These are phyloP conservation scores for Beauveria medogensis DNA, from an alignment of 2,329 filamentous ascomycete genomes.

Conservation along the genomic window DNA sequence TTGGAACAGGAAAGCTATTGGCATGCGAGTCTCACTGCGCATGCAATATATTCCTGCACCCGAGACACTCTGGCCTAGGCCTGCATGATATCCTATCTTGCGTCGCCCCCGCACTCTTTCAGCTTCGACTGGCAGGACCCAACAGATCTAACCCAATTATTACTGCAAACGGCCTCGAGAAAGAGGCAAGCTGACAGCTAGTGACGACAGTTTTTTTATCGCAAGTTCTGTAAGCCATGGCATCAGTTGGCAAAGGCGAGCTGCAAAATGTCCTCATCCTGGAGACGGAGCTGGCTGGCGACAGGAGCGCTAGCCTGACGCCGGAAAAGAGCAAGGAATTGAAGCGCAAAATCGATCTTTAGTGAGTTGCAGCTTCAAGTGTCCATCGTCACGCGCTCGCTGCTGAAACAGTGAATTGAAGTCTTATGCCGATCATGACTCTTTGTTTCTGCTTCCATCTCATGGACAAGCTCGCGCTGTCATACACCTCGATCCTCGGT, in stretches of 20 bases:
- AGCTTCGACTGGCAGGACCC: too few species aligned
- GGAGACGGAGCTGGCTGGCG: neutral
- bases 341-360: neutral
- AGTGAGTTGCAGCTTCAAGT: neutral
- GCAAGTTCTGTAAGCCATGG: neutral
- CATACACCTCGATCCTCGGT: neutral
- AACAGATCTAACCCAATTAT: too few species aligned
- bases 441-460: neutral
- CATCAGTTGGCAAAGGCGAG: neutral
- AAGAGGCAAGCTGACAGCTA: too few species aligned
- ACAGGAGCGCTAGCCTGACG: neutral
- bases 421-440: neutral
- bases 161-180: too few species aligned
- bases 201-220: neutral
- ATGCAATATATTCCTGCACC: too few species aligned
- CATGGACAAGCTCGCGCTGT: neutral
- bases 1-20: too few species aligned
- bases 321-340: neutral
- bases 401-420: neutral
- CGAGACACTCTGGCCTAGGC: too few species aligned
- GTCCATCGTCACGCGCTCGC: neutral
- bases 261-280: neutral
- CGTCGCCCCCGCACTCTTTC: too few species aligned
- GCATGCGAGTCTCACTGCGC: too few species aligned
- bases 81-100: too few species aligned